Evolutionary conservation across 257 asterid genomes (phyloP).

Genomic region (Capsicum baccatum): DNA sequence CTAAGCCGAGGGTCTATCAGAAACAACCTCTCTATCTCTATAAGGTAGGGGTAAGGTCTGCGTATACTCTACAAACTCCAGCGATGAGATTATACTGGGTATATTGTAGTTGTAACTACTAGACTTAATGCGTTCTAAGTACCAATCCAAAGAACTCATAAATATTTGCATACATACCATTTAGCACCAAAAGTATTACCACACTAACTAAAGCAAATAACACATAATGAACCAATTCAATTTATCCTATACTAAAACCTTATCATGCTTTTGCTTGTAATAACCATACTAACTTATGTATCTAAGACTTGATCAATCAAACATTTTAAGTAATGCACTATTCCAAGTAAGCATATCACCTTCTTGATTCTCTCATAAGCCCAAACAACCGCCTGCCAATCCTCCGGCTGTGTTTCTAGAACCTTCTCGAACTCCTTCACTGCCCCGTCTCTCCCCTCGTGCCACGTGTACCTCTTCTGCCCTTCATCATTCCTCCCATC

Average conservation of each 20-base stretch:
- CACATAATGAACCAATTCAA: not conserved
- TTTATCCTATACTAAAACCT: not conserved
- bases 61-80: too few relatives aligned
- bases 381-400: conserved; percentile 91
- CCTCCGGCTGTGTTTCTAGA: conserved; percentile 78
- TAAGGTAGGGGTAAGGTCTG: too few relatives aligned
- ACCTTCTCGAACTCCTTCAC: conserved; percentile 68
- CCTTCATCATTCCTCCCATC: conserved; percentile 68
- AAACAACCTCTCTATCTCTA: too few relatives aligned
- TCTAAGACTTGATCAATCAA: conserved; percentile 2
- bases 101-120: too few relatives aligned
- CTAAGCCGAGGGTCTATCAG: too few relatives aligned
- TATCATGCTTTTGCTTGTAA: conserved; percentile 6
- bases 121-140: too few relatives aligned
- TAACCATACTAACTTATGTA: not conserved
- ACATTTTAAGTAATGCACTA: not conserved
- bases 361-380: conserved; percentile 91
- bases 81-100: too few relatives aligned
- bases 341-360: conserved; percentile 48
- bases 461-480: conserved; percentile 67
- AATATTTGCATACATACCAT: too few relatives aligned
- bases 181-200: too few relatives aligned
- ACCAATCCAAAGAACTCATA: too few relatives aligned
- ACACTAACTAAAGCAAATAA: not conserved
- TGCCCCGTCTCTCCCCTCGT: conserved; percentile 73